phyloP scores from a whole-genome alignment of 2,329 filamentous ascomycete species.

The Hypoxylon sp. region DNA sequence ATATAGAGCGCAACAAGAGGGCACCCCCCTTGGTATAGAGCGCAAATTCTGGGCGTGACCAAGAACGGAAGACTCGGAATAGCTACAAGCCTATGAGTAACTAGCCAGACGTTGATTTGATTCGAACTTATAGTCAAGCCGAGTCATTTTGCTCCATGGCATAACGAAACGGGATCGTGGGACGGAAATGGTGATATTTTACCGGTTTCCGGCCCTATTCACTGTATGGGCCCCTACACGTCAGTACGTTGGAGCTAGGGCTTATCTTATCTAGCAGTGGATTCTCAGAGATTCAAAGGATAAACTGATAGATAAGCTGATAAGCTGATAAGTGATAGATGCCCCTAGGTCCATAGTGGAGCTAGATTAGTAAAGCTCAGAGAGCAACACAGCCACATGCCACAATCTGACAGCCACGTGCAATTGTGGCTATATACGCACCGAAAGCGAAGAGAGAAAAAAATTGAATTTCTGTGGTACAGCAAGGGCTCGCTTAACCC shows the following conservation, averaged over 20 bases:
- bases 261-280: background rate
- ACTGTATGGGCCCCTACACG: background rate
- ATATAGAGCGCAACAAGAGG: background rate
- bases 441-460: slow-evolving; percentile 19
- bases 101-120: background rate
- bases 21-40: background rate
- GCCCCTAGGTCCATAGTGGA: background rate
- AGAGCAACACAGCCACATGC: background rate
- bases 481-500: slow-evolving; percentile 43
- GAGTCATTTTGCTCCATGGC: background rate
- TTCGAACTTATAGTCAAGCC: background rate
- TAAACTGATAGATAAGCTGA: no score
- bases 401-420: no score
- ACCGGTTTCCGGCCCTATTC: no score
- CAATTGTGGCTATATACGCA: slow-evolving; percentile 20
- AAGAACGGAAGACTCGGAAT: slow-evolving; percentile 3
- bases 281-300: background rate
- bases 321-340: no score
- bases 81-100: background rate
- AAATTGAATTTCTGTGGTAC: slow-evolving; percentile 36
- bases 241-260: background rate
- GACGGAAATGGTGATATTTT: background rate
- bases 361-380: no score
- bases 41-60: background rate
- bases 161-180: background rate